A percentile compares a stretch with the other conserved stretches of the same genome.
Conservation (phyloP, 176 grass and related monocot species). For the Zea luxurians region DNA sequence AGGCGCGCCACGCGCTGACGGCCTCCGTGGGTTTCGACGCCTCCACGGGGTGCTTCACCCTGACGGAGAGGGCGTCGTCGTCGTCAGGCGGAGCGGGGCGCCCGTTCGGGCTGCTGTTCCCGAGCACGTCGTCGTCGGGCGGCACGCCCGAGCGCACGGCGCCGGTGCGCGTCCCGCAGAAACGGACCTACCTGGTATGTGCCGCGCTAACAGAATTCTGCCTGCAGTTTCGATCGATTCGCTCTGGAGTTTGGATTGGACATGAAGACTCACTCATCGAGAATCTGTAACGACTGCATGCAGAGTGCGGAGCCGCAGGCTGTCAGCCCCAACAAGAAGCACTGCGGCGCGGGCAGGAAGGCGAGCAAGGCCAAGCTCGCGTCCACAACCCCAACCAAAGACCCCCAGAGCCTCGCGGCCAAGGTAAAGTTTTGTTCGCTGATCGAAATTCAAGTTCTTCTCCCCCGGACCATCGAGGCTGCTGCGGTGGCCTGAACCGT, state of each 20-base stretch:
- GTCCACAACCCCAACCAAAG: constrained; percentile 44
- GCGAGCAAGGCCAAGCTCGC: constrained; percentile 51
- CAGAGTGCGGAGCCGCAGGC: constrained; percentile 39
- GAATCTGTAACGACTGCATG: background rate
- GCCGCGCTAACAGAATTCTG: background rate
- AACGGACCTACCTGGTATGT: constrained; percentile 47
- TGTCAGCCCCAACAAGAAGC: constrained; percentile 57
- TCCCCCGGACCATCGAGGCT: background rate
- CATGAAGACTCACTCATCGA: background rate
- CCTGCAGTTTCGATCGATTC: background rate
- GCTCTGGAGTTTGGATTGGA: background rate
- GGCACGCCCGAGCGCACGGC: constrained; percentile 34
- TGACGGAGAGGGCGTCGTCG: constrained; percentile 16
- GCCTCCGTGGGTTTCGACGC: constrained; percentile 37
- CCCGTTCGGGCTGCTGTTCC: constrained; percentile 42
- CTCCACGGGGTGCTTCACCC: constrained; percentile 35
- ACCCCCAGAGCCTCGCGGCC: constrained; percentile 67
- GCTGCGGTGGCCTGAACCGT: background rate
- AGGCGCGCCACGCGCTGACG: background rate
- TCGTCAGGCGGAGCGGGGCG: constrained; percentile 9
- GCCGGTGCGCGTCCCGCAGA: constrained; percentile 31
- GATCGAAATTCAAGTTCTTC: too few relatives aligned
- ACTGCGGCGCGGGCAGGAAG: constrained; percentile 56
- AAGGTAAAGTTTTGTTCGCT: constrained; percentile 47
- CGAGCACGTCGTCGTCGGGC: constrained; percentile 4